Percentiles rank a stretch among this genome's conserved stretches.
phyloP scores from a whole-genome alignment of 768 basidiomycete species.

The Harrya chromipes region DNA sequence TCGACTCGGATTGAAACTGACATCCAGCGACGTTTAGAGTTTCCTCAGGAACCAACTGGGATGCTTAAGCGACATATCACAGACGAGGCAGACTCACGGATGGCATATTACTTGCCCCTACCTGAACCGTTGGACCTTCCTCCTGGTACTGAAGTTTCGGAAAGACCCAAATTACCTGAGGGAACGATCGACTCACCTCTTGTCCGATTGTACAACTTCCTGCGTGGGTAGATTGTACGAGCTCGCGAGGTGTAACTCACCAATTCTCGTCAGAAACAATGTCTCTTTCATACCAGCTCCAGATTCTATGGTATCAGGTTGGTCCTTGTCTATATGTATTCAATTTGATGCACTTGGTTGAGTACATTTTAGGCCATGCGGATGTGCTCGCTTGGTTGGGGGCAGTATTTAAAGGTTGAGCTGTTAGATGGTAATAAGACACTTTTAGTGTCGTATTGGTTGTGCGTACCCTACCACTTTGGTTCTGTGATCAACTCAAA shows the following conservation, averaged over 20 bases:
- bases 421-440: slow-evolving; percentile 67
- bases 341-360: background rate
- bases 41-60: slow-evolving; percentile 65
- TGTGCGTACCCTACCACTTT: slow-evolving; percentile 45
- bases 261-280: slow-evolving; percentile 63
- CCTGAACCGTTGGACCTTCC: slow-evolving; percentile 41
- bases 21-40: slow-evolving; percentile 43
- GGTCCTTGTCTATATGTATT: slow-evolving; percentile 1
- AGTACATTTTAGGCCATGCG: slow-evolving; percentile 51
- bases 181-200: slow-evolving; percentile 78
- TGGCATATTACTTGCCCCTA: slow-evolving; percentile 59
- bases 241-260: background rate
- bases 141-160: slow-evolving; percentile 40
- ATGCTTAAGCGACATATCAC: slow-evolving; percentile 63
- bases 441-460: slow-evolving; percentile 82
- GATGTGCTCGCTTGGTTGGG: slow-evolving; percentile 86
- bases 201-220: slow-evolving; percentile 80
- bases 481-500: background rate
- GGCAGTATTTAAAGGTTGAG: slow-evolving; percentile 66
- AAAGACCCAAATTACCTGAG: slow-evolving; percentile 49
- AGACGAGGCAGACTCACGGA: slow-evolving; percentile 67
- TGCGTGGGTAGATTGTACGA: slow-evolving; percentile 56
- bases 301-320: slow-evolving; percentile 79
- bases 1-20: background rate
- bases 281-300: slow-evolving; percentile 89